These are phyloP conservation scores for Casaregolazyma lundiana DNA, from an alignment of 1,139 yeast species.

Conservation along the genomic window DNA sequence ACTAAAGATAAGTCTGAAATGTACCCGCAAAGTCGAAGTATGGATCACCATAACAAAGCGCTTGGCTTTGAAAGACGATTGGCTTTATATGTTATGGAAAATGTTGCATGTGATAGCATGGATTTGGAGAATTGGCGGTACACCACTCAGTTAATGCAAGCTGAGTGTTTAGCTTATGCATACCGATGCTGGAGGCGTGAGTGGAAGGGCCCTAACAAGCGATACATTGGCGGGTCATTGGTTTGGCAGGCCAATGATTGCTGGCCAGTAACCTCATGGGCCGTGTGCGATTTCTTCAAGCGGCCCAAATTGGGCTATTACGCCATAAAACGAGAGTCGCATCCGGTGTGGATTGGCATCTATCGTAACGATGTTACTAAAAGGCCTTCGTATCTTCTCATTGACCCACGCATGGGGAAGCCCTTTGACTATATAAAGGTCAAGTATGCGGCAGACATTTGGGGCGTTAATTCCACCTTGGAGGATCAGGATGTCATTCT, in stretches of 20 bases:
- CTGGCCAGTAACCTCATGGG: conserved; percentile 50
- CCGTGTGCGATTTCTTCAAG: conserved; percentile 40
- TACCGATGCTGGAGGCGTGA: conserved; percentile 44
- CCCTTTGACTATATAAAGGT: conserved; percentile 11
- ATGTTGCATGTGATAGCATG: conserved; percentile 34
- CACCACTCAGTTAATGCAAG: conserved; percentile 47
- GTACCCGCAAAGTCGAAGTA: conserved; percentile 38
- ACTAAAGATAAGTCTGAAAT: conserved; percentile 35
- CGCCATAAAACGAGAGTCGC: conserved; percentile 43
- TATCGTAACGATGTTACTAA: conserved; percentile 30
- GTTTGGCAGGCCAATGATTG: conserved; percentile 53
- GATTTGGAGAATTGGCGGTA: conserved; percentile 43
- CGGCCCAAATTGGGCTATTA: conserved; percentile 45
- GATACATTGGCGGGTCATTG: conserved; percentile 41
- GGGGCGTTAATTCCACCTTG: conserved; percentile 41
- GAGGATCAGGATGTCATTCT: conserved; percentile 28
- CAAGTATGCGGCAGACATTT: conserved; percentile 32
- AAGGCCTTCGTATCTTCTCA: conserved; percentile 7
- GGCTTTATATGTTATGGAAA: conserved; percentile 44
- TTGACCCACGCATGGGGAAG: conserved; percentile 9
- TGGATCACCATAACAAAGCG: conserved; percentile 42
- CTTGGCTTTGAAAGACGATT: conserved; percentile 44
- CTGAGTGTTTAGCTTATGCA: conserved; percentile 47
- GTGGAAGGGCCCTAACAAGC: conserved; percentile 39
- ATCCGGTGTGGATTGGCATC: conserved; percentile 37